Conservation (phyloP, 2,329 filamentous ascomycete genomes). For the Dichotomopilus funicola region DNA sequence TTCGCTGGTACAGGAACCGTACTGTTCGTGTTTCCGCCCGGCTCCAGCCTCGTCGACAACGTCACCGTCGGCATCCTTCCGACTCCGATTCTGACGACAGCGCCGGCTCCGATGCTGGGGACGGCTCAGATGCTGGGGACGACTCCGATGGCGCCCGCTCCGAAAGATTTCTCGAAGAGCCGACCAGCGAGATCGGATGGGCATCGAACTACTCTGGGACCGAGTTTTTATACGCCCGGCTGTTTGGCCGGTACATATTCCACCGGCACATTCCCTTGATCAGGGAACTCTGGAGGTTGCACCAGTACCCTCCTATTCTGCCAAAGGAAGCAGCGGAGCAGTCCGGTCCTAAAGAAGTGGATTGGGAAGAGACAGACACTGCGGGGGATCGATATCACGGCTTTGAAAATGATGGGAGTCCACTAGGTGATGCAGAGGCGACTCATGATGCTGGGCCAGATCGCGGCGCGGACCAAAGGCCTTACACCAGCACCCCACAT, state of each 20-base stretch:
- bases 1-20: neutral
- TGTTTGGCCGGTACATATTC: constrained; percentile 1
- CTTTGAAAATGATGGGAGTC: too few relatives aligned
- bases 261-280: neutral
- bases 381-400: too few relatives aligned
- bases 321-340: neutral
- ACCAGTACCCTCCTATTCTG: neutral
- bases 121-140: neutral
- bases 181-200: neutral
- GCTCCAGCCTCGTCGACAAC: neutral
- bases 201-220: neutral
- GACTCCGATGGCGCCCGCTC: neutral
- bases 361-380: neutral
- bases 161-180: neutral
- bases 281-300: constrained; percentile 1
- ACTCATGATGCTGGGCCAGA: too few relatives aligned
- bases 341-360: neutral
- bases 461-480: too few relatives aligned
- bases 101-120: neutral
- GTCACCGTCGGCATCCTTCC: neutral
- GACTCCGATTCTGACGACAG: neutral
- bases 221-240: neutral
- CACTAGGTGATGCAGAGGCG: too few relatives aligned
- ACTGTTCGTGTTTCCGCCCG: neutral
- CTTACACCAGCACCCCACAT: too few relatives aligned